These are phyloP conservation scores for Alternaria conjuncta DNA, from an alignment of 2,329 filamentous ascomycete genomes.

Conservation along the genomic window DNA sequence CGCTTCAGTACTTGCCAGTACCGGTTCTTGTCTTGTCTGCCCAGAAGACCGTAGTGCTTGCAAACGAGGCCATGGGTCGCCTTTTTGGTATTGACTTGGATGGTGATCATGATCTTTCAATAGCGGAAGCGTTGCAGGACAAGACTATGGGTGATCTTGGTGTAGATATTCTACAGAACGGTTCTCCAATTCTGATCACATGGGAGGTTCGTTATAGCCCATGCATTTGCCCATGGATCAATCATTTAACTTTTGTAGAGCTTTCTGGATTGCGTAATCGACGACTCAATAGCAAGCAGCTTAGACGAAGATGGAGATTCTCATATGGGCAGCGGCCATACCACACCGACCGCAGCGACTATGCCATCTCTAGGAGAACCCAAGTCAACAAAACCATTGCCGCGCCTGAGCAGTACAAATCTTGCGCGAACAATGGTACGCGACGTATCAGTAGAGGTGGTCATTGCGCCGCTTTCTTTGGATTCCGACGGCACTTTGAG, in stretches of 20 bases:
- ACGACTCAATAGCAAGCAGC: constrained; percentile 40
- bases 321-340: constrained; percentile 30
- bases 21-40: constrained; percentile 73
- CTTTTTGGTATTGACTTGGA: constrained; percentile 66
- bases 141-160: constrained; percentile 73
- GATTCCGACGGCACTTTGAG: constrained; percentile 14
- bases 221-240: background rate
- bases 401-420: constrained; percentile 44
- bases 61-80: constrained; percentile 77
- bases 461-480: constrained; percentile 59
- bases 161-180: constrained; percentile 75
- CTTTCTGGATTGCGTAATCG: constrained; percentile 53
- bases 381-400: constrained; percentile 17
- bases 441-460: constrained; percentile 71
- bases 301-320: constrained; percentile 18
- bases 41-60: constrained; percentile 72
- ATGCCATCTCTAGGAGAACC: constrained; percentile 8
- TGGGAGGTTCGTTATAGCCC: constrained; percentile 53
- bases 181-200: constrained; percentile 58
- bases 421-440: constrained; percentile 54
- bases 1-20: constrained; percentile 76
- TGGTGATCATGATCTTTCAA: constrained; percentile 51
- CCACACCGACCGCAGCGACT: constrained; percentile 35
- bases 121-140: constrained; percentile 68
- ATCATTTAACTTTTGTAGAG: constrained; percentile 34